phyloP scores from a whole-genome alignment of 805 yeast genomes.

The Kodamaea sagamina region DNA sequence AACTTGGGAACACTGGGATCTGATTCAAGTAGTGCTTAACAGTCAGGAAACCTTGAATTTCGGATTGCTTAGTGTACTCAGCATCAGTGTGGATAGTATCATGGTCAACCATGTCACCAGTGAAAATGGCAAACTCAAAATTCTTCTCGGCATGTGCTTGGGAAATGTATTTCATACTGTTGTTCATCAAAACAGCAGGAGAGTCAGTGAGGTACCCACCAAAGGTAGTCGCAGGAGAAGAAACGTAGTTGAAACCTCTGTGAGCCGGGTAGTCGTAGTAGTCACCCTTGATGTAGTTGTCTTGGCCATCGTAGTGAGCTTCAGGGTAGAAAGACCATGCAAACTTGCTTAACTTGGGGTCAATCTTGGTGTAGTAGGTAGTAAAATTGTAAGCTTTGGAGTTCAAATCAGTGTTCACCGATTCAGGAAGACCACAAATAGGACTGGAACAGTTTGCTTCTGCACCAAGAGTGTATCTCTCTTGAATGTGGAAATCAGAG shows the following conservation, averaged over 20 bases:
- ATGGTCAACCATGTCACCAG: conserved; percentile 77
- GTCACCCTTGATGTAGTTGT: conserved; percentile 32
- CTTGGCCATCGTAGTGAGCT: conserved; percentile 29
- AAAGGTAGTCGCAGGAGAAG: conserved; percentile 57
- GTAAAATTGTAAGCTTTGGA: conserved; percentile 33
- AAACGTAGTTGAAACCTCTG: conserved; percentile 34
- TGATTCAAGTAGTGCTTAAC: conserved; percentile 53
- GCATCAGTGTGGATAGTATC: conserved; percentile 52
- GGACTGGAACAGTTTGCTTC: conserved; percentile 58
- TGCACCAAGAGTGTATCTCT: conserved; percentile 53
- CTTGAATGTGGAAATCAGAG: conserved; percentile 65
- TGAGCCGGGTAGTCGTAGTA: conserved; percentile 33
- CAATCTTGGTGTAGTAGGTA: conserved; percentile 22
- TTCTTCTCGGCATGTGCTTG: conserved; percentile 35
- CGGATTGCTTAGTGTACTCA: conserved; percentile 70
- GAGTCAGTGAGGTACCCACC: conserved; percentile 69
- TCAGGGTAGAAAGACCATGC: conserved; percentile 32
- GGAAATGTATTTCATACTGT: conserved; percentile 49
- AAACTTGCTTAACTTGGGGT: conserved; percentile 15
- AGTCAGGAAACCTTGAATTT: conserved; percentile 65
- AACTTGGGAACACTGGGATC: conserved; percentile 59
- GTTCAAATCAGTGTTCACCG: conserved; percentile 34
- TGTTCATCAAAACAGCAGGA: conserved; percentile 62
- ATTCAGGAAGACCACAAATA: conserved; percentile 64
- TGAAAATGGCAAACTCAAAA: conserved; percentile 65